phyloP scores from a whole-genome alignment of 176 grass and related monocot genomes.

The Secale cereale region DNA sequence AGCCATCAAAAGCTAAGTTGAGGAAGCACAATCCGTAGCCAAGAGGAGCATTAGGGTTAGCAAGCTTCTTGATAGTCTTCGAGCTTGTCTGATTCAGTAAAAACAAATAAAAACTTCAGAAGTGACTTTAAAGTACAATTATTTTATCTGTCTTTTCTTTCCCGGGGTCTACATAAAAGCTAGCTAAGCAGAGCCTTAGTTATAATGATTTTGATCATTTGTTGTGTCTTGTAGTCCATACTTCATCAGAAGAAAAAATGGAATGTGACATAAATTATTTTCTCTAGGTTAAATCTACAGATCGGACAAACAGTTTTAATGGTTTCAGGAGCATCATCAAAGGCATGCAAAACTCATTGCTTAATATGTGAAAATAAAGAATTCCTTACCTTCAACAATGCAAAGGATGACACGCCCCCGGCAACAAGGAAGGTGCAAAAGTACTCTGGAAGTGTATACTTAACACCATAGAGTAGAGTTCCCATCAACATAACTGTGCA shows the following conservation, averaged over 20 bases:
- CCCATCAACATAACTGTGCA: slow-evolving; percentile 95
- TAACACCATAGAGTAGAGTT: slow-evolving; percentile 88
- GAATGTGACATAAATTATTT: not conserved
- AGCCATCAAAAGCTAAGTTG: slow-evolving; percentile 98
- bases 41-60: slow-evolving; percentile 93
- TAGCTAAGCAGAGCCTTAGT: not conserved
- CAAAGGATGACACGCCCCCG: slow-evolving; percentile 91
- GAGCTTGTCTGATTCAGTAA: slow-evolving; percentile 76
- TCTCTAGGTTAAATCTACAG: not conserved
- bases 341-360: not conserved
- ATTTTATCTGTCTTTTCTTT: not conserved
- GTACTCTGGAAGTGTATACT: slow-evolving; percentile 93
- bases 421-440: slow-evolving; percentile 92
- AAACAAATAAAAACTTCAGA: slow-evolving; percentile 19
- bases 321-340: not conserved
- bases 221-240: not conserved
- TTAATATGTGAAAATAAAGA: slow-evolving; percentile 18
- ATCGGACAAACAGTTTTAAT: not conserved
- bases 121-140: not conserved
- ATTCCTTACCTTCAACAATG: slow-evolving; percentile 78
- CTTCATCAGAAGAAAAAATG: not conserved
- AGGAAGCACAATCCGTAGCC: slow-evolving; percentile 93
- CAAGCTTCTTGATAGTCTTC: slow-evolving; percentile 97
- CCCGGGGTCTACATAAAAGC: not conserved
- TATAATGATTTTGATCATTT: not conserved